These are phyloP conservation scores for Monosporascus sp. DNA, from an alignment of 2,329 filamentous ascomycete species.

Conservation along the genomic window DNA sequence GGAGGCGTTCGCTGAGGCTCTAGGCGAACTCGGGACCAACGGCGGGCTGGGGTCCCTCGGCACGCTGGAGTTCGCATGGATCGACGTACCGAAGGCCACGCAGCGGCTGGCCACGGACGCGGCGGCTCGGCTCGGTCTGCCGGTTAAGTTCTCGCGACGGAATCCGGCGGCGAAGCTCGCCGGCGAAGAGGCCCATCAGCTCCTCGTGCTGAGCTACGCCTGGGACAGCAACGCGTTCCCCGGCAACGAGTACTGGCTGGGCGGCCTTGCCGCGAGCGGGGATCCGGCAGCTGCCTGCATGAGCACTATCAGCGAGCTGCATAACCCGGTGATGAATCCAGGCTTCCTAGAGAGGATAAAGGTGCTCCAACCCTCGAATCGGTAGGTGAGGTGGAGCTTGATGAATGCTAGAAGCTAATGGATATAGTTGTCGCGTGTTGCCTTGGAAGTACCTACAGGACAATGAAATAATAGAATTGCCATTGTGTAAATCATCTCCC, in stretches of 20 bases:
- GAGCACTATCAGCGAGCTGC: constrained; percentile 27
- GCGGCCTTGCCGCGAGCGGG: constrained; percentile 15
- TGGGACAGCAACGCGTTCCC: constrained; percentile 29
- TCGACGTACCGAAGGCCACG: background rate
- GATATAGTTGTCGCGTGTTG: too few species aligned
- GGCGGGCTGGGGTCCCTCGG: constrained; percentile 10
- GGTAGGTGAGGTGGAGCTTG: fast-evolving
- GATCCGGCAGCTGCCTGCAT: constrained; percentile 29
- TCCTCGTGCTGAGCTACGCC: constrained; percentile 26
- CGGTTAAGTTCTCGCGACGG: constrained; percentile 17
- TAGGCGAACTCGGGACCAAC: constrained; percentile 6
- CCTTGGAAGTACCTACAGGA: too few species aligned
- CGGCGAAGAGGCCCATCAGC: constrained; percentile 7
- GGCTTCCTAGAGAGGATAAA: constrained; percentile 17
- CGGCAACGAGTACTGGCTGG: constrained; percentile 28
- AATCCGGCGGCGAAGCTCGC: constrained; percentile 20
- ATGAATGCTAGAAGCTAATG: too few species aligned
- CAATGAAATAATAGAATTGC: too few species aligned
- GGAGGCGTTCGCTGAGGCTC: constrained; percentile 11
- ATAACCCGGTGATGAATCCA: constrained; percentile 26
- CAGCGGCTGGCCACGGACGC: background rate
- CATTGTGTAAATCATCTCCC: too few species aligned
- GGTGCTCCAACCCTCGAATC: constrained; percentile 5
- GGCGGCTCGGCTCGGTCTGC: constrained; percentile 4
- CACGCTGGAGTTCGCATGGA: constrained; percentile 21